Evolutionary conservation across 179 eudicot species (phyloP), one percentile per base, ranked within the genome.

Genomic region (Pouteria campechiana): DNA sequence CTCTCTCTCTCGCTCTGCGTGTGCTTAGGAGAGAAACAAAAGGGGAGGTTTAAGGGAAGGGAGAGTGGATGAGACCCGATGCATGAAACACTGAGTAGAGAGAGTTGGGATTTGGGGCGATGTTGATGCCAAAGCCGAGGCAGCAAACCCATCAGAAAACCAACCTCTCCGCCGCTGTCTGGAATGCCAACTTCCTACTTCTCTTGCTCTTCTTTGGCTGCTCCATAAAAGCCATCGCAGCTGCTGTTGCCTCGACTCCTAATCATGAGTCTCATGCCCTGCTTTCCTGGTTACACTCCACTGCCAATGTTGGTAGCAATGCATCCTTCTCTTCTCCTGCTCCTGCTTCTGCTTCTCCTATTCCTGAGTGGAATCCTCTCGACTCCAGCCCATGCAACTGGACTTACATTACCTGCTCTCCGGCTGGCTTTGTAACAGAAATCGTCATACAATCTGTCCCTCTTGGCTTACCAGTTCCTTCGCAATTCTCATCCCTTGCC

Each of bases 371-470:
- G 90, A 70, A 68, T 41, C 25, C 45, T 9, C 37, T 11, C 9
- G 83, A 76, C 41, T 35, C 49, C 11, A 67, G 54, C 55, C 83
- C 90, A 23, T 80, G 90, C 57, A 65, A 65, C 46, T 80, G 90
- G 90, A 23, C 68, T 25, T 76, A 44, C 58, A 65, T 80, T 7
- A 41, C 60, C n/a, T 80, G 90, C 47, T 58, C 67, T 13, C 0
- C 41, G 2, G 57, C 53, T 8, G 45, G 62, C 33, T 54, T 55
- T 30, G 74, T 80, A 3, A 41, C 68, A 0, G 60, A 73, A 24
- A 73, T 80, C 8, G 65, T 50, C 16, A 73, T 76, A 11, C 70
- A 58, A 17, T 71, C 79, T 27, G 34, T 70, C 18, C 75, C 50
- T 7, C 61, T 80, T 22, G 29, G 37, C 16, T 45, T 76, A 2